Evolutionary conservation across 2,329 filamentous ascomycete genomes (phyloP).

Genomic region (Apiospora kogelbergensis): DNA sequence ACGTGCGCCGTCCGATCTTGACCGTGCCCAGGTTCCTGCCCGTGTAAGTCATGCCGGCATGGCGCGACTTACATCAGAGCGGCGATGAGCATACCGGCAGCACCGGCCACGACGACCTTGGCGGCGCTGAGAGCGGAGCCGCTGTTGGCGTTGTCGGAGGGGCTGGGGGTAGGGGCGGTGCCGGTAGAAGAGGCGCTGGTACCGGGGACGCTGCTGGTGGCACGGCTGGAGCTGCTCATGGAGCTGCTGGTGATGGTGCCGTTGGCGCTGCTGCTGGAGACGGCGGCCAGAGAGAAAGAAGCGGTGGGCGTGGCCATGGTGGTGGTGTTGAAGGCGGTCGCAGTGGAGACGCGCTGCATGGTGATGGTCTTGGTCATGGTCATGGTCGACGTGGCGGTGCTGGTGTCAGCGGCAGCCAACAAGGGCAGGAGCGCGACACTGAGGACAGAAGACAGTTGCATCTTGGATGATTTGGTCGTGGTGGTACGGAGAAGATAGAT

Average conservation of each 20-base stretch:
- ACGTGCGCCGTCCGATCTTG: constrained; percentile 4
- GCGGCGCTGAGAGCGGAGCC: constrained; percentile 43
- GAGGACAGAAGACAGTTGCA: constrained; percentile 44
- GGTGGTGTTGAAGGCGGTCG: constrained; percentile 39
- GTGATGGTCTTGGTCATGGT: constrained; percentile 53
- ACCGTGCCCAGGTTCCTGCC: constrained; percentile 5
- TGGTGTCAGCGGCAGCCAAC: constrained; percentile 46
- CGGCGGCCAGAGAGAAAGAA: constrained; percentile 23
- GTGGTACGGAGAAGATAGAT: not conserved
- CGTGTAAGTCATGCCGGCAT: not conserved
- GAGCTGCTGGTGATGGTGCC: constrained; percentile 19
- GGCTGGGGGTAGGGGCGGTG: constrained; percentile 25
- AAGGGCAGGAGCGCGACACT: constrained; percentile 52
- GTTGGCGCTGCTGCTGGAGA: constrained; percentile 28
- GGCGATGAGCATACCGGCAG: constrained; percentile 49
- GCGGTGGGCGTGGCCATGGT: constrained; percentile 32
- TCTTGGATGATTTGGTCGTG: constrained; percentile 27
- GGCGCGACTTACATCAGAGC: constrained; percentile 47
- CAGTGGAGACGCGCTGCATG: constrained; percentile 42
- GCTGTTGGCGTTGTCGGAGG: constrained; percentile 22
- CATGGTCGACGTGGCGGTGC: constrained; percentile 47
- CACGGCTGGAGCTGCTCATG: constrained; percentile 20
- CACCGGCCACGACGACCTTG: constrained; percentile 47
- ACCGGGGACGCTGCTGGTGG: constrained; percentile 13
- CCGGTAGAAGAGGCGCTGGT: no score